A percentile compares a stretch with the other conserved stretches of the same genome.
phyloP scores from a whole-genome alignment of 1,284 basidiomycete genomes.

The Leccinum insigne region DNA sequence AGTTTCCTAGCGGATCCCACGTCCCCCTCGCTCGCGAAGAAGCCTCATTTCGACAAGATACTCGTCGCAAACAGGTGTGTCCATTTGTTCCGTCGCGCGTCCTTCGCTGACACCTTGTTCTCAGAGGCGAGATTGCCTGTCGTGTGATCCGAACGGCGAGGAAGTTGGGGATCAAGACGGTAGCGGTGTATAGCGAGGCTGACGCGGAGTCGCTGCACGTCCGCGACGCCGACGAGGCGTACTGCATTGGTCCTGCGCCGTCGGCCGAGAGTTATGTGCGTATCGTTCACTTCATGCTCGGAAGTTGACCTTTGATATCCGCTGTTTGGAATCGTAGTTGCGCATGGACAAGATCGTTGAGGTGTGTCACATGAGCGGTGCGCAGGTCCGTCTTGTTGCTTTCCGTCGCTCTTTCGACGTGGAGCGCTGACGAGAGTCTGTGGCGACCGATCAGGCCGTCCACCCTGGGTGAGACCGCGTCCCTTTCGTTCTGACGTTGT shows the following conservation, averaged over 20 bases:
- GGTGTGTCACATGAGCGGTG: slow-evolving; percentile 77
- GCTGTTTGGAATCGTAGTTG: slow-evolving; percentile 48
- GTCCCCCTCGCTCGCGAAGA: slow-evolving; percentile 17
- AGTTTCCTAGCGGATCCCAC: slow-evolving; percentile 2
- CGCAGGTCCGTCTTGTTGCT: slow-evolving; percentile 60
- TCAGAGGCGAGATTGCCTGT: slow-evolving; percentile 92
- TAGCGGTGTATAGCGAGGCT: slow-evolving; percentile 89
- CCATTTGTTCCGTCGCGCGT: not conserved
- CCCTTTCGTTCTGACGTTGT: not conserved
- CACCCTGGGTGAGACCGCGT: slow-evolving; percentile 66
- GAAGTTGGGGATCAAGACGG: slow-evolving; percentile 85
- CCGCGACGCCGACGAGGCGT: slow-evolving; percentile 90
- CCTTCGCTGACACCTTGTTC: not conserved
- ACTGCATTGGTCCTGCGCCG: slow-evolving; percentile 89
- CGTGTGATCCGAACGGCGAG: slow-evolving; percentile 90
- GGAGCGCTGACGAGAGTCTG: slow-evolving; percentile 9
- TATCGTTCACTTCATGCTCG: slow-evolving; percentile 13
- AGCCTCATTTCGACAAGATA: slow-evolving; percentile 79
- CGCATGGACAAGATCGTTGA: slow-evolving; percentile 89
- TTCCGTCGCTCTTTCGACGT: not conserved
- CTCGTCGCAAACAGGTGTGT: slow-evolving; percentile 81
- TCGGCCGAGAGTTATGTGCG: slow-evolving; percentile 88
- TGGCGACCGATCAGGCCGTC: slow-evolving; percentile 54
- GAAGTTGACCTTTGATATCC: slow-evolving; percentile 5
- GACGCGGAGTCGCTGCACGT: slow-evolving; percentile 84